Evolutionary conservation across 768 basidiomycete genomes (phyloP).

Genomic region (Tricholoma bakamatsutake): DNA sequence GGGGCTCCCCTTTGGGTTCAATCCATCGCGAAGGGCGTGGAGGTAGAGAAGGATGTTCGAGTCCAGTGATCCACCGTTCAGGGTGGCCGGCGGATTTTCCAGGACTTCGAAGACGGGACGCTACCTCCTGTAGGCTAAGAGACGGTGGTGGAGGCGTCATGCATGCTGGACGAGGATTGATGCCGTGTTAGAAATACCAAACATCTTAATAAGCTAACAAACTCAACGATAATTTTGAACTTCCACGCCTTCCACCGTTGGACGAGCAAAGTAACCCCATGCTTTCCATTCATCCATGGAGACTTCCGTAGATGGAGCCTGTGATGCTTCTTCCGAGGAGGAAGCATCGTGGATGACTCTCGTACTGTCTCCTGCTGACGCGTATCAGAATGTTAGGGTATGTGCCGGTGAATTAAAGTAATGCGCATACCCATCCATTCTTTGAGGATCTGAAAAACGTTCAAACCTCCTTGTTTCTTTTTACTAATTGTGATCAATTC

Average conservation of each 20-base stretch:
- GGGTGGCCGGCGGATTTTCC: conserved; percentile 25
- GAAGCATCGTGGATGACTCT: neutral
- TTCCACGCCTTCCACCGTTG: conserved; percentile 31
- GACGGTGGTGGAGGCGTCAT: conserved; percentile 16
- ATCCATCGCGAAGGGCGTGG: conserved; percentile 43
- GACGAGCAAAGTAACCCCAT: conserved; percentile 50
- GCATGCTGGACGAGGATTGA: conserved; percentile 10
- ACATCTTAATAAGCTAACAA: neutral
- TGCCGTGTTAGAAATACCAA: neutral
- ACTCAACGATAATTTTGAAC: conserved; percentile 42
- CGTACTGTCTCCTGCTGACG: neutral
- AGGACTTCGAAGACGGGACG: conserved; percentile 26
- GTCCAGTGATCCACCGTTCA: conserved; percentile 44
- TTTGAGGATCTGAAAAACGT: neutral
- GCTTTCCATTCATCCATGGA: conserved; percentile 40
- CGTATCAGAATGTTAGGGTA: neutral
- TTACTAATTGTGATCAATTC: too few species aligned
- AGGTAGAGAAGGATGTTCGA: conserved; percentile 44
- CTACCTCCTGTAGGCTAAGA: conserved; percentile 26
- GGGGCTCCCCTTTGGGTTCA: conserved; percentile 29
- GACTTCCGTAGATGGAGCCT: neutral
- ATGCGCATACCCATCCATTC: conserved; percentile 1
- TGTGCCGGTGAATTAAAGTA: neutral
- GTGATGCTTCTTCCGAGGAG: neutral
- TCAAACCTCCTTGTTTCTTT: neutral